Base-by-base conservation (phyloP, 2,329 filamentous ascomycete species). In the Aureobasidium sp. region DNA sequence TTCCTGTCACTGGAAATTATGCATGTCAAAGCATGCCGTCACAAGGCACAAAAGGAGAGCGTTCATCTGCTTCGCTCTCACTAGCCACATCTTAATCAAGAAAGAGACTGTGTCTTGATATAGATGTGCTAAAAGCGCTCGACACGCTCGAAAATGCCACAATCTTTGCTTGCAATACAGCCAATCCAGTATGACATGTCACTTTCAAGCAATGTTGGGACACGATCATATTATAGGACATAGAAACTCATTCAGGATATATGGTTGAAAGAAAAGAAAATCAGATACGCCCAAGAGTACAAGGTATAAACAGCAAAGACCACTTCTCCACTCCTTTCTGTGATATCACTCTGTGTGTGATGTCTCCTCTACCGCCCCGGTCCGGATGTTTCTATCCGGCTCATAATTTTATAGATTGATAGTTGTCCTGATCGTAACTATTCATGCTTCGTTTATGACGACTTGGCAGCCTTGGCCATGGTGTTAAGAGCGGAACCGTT, bases 401-500 rank as follows among this genome's bases (percentile, higher is more conserved):
- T 39, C 51, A 41, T 53, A 8, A 34, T 53, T 44, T 53, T 44
- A 10, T 14, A 44, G 22, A 44, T 16, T n/a, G 37, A 42, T 44
- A 53, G 40, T 30, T 54, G 47, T 51, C 47, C 47, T 29, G 14
- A 40, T 14, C 37, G 47, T 40, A 19, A 51, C 48, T 41, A 41
- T 51, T 51, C 48, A 30, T 50, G 47, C 34, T 27, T 44, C 47
- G 22, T 50, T 38, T 56, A 55, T 24, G 54, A 16, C 21, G 54
- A 16, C 21, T 55, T 40, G 25, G 38, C 21, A 24, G 17, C 11
- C 51, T 93, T 94, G 62, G 91, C 90, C 91, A 98, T 98, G 64
- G 90, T 96, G 84, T 98, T 98, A 62, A 98, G 80, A 53, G 93
- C 93, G 67, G 85, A 90, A 62, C 93, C 93, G 72, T 97, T 94